Evolutionary conservation across 1,284 basidiomycete genomes (phyloP), one percentile per base, ranked within the genome.

Genomic region (Papiliotrema laurentii): DNA sequence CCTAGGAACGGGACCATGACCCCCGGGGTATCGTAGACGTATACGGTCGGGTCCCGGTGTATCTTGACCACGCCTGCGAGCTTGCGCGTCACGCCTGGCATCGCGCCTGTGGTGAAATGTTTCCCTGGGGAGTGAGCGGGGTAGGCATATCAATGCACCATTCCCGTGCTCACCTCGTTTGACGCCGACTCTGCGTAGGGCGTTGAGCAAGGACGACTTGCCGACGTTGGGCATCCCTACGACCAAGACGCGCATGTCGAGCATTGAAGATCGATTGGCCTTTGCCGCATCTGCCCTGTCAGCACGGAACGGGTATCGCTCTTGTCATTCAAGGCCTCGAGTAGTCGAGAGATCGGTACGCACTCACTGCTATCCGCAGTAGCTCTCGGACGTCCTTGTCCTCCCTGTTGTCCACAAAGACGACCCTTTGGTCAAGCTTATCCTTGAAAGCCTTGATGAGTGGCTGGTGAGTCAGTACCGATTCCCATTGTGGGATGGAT

Each of bases 141-240:
- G 21, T 21, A 9, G 9, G 13, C 31, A 43, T 39, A 2, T 2
- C 13, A 34, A 24, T 13, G 31, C 7, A 25, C 14, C n/a, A 30
- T 40, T 24, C n/a, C 18, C n/a, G 6, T 25, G 78, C 81, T 58
- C 69, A 91, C 90, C 86, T 66, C 89, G 90, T 53, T 82, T 79
- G 27, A 94, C 87, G 4, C 93, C 94, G 54, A 85, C 85, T 61
- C 85, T 84, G 36, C 96, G 81, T n/a, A 98, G 78, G 0, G 88
- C 84, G 67, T 98, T 98, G 14, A 98, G 76, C 44, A 98, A 74
- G 3, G 89, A 92, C 25, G 91, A 96, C 76, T 98, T 99, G 42
- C 96, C 96, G 36, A 97, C 92, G 68, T 98, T 98, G 4, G 94
- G 94, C 94, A 98, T 98, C 22, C 94, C 94, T 45, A 93, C 84